Base-by-base conservation (phyloP, 1,139 yeast genomes). In the Lodderomyces margitis region DNA sequence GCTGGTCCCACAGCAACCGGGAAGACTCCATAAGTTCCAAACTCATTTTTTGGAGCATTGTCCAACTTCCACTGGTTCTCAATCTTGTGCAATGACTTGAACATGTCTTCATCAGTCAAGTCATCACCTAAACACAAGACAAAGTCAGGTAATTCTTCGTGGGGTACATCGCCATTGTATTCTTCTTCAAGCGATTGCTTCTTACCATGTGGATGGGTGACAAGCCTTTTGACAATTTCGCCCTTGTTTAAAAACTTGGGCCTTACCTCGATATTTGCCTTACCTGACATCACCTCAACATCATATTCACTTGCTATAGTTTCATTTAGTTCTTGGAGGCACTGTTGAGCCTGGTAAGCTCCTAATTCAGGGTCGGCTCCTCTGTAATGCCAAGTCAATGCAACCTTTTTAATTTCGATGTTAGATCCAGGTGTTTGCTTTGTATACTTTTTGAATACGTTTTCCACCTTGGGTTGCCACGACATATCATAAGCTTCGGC, bases 1-100 rank as follows among this genome's bases (percentile, higher is more conserved):
- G 97, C 95, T 2, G 98, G 95, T 0, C 98, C 99, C 36, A 92
- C 96, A 15, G 96, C 87, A 25, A 88, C 92, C 0, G 98, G 91
- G 58, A 83, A 91, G 17, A 87, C 70, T 2, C 92, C 92, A 54
- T 74, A 81, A 33, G 72, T 61, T 8, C 77, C 80, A 53, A 69
- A 74, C 21, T 60, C 54, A 53, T 78, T 74, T 43, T 59, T 64
- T 7, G 75, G 72, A 21, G 66, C 58, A 5, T 63, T 61, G 11
- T 61, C 53, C 38, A 50, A 48, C 28, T 54, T 55, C 76, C 81
- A 83, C 25, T 64, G 61, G 2, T 60, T 57, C 51, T 83, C 89
- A 49, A 84, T 78, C 4, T 68, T 68, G 46, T 80, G 75, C 52
- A 92, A 68, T 20, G 92, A 83, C 46, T 71, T 74, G 62, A 92